Percentiles rank a stretch among this genome's conserved stretches.
Conservation (phyloP, 768 basidiomycete species). For the Suillus luteus region DNA sequence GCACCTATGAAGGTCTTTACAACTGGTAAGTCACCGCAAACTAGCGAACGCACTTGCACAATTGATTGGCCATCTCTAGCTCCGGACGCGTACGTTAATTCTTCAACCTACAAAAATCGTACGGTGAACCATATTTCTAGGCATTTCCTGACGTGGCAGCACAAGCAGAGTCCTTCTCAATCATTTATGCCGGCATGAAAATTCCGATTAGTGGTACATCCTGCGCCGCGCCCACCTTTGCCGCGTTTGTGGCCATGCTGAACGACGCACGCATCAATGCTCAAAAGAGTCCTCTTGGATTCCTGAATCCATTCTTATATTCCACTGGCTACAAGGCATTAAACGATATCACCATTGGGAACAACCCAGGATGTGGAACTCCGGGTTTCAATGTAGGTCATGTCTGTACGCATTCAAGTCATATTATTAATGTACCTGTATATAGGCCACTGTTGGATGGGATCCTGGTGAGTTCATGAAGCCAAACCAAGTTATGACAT, state of each 20-base stretch:
- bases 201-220: conserved; percentile 62
- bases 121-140: conserved; percentile 27
- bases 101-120: background rate
- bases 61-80: conserved; percentile 30
- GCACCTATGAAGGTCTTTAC: conserved; percentile 58
- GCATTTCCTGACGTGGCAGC: conserved; percentile 70
- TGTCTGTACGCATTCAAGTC: background rate
- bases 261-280: conserved; percentile 59
- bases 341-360: conserved; percentile 62
- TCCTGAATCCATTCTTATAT: conserved; percentile 68
- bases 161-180: conserved; percentile 50
- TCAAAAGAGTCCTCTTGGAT: conserved; percentile 52
- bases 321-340: conserved; percentile 33
- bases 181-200: conserved; percentile 44
- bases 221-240: conserved; percentile 63
- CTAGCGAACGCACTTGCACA: background rate
- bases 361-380: conserved; percentile 63
- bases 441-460: conserved; percentile 54
- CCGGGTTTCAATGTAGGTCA: conserved; percentile 61
- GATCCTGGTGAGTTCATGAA: conserved; percentile 50
- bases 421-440: background rate
- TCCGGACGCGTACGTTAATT: conserved; percentile 50
- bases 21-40: conserved; percentile 46
- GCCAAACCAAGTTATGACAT: conserved; percentile 10
- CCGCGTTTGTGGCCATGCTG: conserved; percentile 62